These are phyloP conservation scores for Diaporthe longicolla DNA, from an alignment of 2,329 filamentous ascomycete species.

Conservation along the genomic window DNA sequence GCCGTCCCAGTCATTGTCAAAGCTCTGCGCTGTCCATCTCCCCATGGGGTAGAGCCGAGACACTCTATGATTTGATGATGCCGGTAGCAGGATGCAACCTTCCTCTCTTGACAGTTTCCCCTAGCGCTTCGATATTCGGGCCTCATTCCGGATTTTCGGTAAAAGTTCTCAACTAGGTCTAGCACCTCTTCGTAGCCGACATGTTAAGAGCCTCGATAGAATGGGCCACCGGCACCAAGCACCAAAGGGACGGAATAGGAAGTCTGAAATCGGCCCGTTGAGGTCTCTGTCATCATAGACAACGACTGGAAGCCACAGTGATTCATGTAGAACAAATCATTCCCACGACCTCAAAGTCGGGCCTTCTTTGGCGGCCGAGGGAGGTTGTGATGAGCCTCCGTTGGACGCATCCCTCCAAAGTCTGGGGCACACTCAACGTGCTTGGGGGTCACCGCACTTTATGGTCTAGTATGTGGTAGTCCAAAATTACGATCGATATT, in stretches of 20 bases:
- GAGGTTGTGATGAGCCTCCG: not conserved
- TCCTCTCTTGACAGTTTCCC: constrained; percentile 6
- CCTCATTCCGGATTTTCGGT: constrained; percentile 28
- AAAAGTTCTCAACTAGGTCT: constrained; percentile 13
- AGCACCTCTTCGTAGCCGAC: constrained; percentile 1
- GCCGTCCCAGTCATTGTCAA: not conserved
- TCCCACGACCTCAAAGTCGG: not conserved
- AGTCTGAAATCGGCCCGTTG: constrained; percentile 15
- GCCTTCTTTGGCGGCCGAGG: constrained; percentile 26
- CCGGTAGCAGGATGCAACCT: constrained; percentile 7
- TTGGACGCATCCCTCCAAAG: not conserved
- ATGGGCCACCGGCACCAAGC: constrained; percentile 15
- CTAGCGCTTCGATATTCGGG: constrained; percentile 25
- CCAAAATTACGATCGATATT: not conserved
- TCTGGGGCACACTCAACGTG: not conserved
- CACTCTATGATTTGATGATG: constrained; percentile 11
- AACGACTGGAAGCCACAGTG: not conserved
- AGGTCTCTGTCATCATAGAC: constrained; percentile 4
- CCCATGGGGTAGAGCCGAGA: constrained; percentile 27
- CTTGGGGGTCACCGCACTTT: not conserved
- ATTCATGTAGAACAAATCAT: not conserved
- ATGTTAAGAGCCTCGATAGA: not conserved
- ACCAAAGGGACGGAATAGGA: constrained; percentile 10
- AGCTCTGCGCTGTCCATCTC: constrained; percentile 1
- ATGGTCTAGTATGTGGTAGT: not conserved